Base-by-base conservation (phyloP, 441 rosid species). In the Manihot esculenta region DNA sequence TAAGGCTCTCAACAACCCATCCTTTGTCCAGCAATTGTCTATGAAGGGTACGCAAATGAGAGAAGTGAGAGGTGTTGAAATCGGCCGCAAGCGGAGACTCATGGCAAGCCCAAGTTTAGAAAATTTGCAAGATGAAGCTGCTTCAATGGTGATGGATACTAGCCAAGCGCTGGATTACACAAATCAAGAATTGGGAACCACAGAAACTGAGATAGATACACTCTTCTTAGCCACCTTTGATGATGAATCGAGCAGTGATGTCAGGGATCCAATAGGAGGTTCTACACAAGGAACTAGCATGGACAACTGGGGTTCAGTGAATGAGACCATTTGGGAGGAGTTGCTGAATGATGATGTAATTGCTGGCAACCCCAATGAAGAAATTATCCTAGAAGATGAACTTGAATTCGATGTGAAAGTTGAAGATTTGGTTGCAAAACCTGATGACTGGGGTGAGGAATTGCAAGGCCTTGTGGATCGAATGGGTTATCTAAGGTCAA, bases 401-500 rank as follows among this genome's bases (percentile, higher is more conserved):
- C 50, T 72, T 0, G 86, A 85, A 64, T 49, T 70, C 35, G 84
- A 85, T 73, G 83, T 79, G 53, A 87, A 83, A 66, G 83, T 88
- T 45, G 86, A 89, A 75, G 86, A 87, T 76, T 74, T 85, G 67
- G 80, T 70, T 38, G 73, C 78, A 0, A 41, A 77, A 33, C 84
- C 85, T 14, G 70, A 71, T 1, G 86, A 84, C 42, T 85, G 83
- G 84, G 79, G n/a, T 15, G 83, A 76, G 53, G 87, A 84, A 41
- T 64, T 88, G 24, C 85, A 74, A 21, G 89, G 84, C 27, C 82
- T 93, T 1, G 86, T 82, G 20, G 92, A 88, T 84, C 93, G 84
- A 77, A 79, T 85, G 88, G 86, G 81, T n/a, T 86, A 74, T 75
- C 84, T 89, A 44, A 66, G 82, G 76, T 82, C 88, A 41, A 81